Base-by-base conservation (phyloP, 1,284 basidiomycete genomes). In the Schizophyllum commune region DNA sequence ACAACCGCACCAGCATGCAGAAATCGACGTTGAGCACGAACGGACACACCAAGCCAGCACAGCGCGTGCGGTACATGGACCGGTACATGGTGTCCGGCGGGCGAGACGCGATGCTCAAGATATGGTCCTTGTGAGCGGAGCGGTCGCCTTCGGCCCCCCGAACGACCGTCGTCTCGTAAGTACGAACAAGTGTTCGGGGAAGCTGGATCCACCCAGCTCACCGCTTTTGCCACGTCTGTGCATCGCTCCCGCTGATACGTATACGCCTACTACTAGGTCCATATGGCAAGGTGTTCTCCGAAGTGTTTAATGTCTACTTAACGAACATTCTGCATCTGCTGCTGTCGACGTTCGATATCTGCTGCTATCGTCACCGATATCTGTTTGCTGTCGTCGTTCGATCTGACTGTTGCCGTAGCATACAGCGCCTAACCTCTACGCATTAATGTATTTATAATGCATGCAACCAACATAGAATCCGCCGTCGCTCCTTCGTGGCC, bases 31-130 rank as follows among this genome's bases (percentile, higher is more conserved):
- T 99, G 59, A 73, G 83, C 55, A 91, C 90, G 21, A 98, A 98
- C 70, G 97, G 96, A 11, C 97, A 99, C 73, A 91, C 85, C 21
- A 87, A 85, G 65, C 95, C 96, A 0, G 90, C 88, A n/a, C 93
- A 97, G 75, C 83, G 84, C 65, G 77, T 99, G 67, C 83, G 96
- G 60, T 99, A 97, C 75, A 97, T 98, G 88, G 96, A 99, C 75
- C 87, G 90, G 63, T 99, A 98, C 74, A 81, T 98, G 57, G 89
- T 94, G 52, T 91, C 92, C 27, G 97, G 97, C 54, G 95, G 89
- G 59, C 85, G 89, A 60, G 96, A 99, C 75, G 83, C 90, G 32
- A 81, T 83, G 55, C 84, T 98, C 68, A 98, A 98, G 78, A 88
- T 98, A 62, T 99, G 96, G 96, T 93, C 94, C 55, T 78, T 99